A percentile compares a stretch with the other conserved stretches of the same genome.
Conservation (phyloP, 1,284 basidiomycete species). For the Golubevia sp. region DNA sequence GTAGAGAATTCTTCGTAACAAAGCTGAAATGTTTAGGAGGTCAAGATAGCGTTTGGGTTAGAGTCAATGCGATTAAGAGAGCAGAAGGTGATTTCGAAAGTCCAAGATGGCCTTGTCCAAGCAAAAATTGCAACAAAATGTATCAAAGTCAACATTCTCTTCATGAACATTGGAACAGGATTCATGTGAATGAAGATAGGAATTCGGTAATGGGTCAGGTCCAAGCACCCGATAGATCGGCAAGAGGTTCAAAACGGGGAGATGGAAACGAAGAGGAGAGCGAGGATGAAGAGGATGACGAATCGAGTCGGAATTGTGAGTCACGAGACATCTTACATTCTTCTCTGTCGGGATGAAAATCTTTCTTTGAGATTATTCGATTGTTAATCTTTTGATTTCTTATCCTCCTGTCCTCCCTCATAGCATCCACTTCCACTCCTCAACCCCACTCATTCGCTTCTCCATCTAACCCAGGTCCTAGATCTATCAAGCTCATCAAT, state of each 20-base stretch:
- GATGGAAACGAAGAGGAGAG: neutral
- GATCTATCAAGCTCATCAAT: no score
- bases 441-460: no score
- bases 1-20: no score
- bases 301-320: neutral
- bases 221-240: neutral
- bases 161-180: neutral
- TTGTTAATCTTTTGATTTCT: no score
- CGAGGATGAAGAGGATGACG: neutral
- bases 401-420: no score
- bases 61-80: neutral
- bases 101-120: neutral
- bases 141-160: neutral
- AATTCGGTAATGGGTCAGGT: neutral
- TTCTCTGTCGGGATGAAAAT: neutral
- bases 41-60: no score
- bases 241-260: neutral
- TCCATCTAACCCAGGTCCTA: no score
- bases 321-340: neutral
- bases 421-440: no score
- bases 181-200: neutral
- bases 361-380: no score
- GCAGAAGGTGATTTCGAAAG: neutral
- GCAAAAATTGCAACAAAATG: neutral
- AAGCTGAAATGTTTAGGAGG: no score